These are phyloP conservation scores for Umbelopsis ramanniana DNA, from an alignment of 192 early-diverging fungal species.

Conservation along the genomic window DNA sequence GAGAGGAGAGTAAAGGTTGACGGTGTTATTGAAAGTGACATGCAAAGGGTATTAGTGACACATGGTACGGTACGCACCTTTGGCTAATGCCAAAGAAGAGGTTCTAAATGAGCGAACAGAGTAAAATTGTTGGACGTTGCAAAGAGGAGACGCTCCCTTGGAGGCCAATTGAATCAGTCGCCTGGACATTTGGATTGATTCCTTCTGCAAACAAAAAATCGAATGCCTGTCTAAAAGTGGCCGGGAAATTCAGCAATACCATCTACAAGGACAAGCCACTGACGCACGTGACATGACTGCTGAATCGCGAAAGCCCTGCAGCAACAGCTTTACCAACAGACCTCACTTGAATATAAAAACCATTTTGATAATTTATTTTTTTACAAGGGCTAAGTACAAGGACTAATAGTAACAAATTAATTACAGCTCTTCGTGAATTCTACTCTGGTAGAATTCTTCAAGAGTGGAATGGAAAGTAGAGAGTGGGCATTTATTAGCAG, in stretches of 20 bases:
- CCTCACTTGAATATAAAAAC: too few species aligned
- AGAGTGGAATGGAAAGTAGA: slow-evolving; percentile 12
- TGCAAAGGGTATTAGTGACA: background rate
- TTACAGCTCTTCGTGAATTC: background rate
- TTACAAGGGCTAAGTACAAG: too few species aligned
- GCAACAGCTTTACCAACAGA: too few species aligned
- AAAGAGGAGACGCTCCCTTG: slow-evolving; percentile 18
- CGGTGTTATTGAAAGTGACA: background rate
- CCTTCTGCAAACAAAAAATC: slow-evolving; percentile 14
- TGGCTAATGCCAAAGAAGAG: slow-evolving; percentile 2
- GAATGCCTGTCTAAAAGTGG: background rate
- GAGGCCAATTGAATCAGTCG: slow-evolving; percentile 17
- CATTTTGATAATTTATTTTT: too few species aligned
- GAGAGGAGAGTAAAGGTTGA: background rate
- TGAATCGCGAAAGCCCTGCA: too few species aligned
- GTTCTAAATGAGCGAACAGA: slow-evolving; percentile 12
- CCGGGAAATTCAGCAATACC: background rate
- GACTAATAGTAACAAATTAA: too few species aligned
- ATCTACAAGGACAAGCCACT: background rate
- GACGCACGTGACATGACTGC: background rate
- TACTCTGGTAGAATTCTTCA: slow-evolving; percentile 3
- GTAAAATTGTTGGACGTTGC: background rate
- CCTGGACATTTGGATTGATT: slow-evolving; percentile 6
- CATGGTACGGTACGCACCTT: background rate
- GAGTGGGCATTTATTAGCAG: background rate